phyloP scores from a whole-genome alignment of 2,329 filamentous ascomycete genomes.

The Magnaporthales sp. region DNA sequence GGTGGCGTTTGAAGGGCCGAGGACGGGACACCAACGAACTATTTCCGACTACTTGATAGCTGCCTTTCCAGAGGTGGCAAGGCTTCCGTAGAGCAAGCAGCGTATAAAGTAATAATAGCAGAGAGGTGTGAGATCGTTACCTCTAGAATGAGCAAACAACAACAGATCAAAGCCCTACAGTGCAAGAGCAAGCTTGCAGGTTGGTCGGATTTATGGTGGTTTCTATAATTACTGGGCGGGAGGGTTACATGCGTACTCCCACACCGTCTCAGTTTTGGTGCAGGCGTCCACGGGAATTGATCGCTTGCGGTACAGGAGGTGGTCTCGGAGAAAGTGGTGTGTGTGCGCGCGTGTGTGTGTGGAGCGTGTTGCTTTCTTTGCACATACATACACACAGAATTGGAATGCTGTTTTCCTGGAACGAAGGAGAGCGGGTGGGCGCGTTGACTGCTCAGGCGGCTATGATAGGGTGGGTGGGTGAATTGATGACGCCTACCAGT shows the following conservation, averaged over 20 bases:
- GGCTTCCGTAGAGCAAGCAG: neutral
- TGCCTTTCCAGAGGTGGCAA: neutral
- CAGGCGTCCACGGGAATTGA: neutral
- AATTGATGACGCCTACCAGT: neutral
- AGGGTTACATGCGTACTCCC: conserved; percentile 4
- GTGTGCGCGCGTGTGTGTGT: neutral
- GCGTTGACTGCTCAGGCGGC: neutral
- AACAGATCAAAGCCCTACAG: neutral
- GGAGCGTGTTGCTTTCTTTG: neutral
- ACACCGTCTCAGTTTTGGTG: conserved; percentile 4
- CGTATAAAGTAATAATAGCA: neutral
- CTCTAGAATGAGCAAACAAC: neutral
- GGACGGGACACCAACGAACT: neutral
- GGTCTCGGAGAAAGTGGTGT: neutral
- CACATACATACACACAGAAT: neutral
- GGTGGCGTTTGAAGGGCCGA: neutral
- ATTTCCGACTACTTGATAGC: neutral
- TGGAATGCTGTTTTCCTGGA: neutral
- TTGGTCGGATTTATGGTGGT: neutral
- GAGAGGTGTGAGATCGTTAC: neutral
- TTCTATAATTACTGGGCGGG: conserved; percentile 6
- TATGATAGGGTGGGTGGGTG: neutral
- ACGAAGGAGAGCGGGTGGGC: neutral
- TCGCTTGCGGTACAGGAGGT: neutral
- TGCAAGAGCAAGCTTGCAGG: neutral